Base-by-base conservation (phyloP, 1,139 yeast genomes). In the Debaryomyces nepalensis region DNA sequence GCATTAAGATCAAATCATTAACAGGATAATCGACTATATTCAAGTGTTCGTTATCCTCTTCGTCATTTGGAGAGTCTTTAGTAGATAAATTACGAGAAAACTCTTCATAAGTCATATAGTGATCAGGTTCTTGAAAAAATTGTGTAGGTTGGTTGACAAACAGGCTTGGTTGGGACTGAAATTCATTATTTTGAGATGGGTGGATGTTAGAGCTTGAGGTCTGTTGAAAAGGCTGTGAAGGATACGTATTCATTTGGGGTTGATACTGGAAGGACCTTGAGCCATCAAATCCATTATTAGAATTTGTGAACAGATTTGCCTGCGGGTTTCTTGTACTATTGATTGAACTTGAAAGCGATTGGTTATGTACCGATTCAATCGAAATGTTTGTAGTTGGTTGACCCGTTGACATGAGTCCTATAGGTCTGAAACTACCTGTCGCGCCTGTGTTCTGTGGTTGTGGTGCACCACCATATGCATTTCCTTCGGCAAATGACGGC, bases 11-110 rank as follows among this genome's bases (percentile, higher is more conserved):
- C 24, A 93, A 75, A 50, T 87, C 95, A 45, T 85, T 80, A 2
- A 87, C 90, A 0, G 96, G 91, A 58, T 84, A 88, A 35, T 83
- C 87, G 11, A 89, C 91, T 42, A 91, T 87, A 59, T 88, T 89
- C 46, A 87, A 70, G 53, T 83, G 91, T 33, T 75, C 81, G 41
- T 77, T 77, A 23, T 53, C 46, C 18, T 39, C 43, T 4, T 48
- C 39, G 14, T 54, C 55, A 42, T 55, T 55, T 22, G 53, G 49
- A 10, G 46, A 45, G 36, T 66, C 68, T 37, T 62, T 61, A 9
- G 47, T 29, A 10, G 63, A 56, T 40, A 72, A 59, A 39, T 64
- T 60, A n/a, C 58, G 58, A 41, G 70, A 64, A 46, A 68, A 73
- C 47, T 73, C 78, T 19, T 58, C 58, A 49, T 73, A 73, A 9